These are phyloP conservation scores for Massariosphaeria phaeospora DNA, from an alignment of 495 filamentous ascomycete species.

Conservation along the genomic window DNA sequence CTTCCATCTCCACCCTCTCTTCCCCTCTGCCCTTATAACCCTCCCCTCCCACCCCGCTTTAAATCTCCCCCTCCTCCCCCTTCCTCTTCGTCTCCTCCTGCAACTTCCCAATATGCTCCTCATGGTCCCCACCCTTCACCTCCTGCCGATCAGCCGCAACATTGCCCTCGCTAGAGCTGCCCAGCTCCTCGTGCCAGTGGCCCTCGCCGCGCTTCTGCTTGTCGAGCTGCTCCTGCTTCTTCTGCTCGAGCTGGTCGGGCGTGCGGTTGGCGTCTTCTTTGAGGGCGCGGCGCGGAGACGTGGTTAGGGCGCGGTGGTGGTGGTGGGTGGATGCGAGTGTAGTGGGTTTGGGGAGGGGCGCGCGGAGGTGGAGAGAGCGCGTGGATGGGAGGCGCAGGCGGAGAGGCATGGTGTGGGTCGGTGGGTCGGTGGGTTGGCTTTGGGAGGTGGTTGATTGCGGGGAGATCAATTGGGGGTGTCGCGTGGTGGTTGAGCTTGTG, in stretches of 20 bases:
- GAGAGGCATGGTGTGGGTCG: neutral
- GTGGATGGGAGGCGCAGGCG: neutral
- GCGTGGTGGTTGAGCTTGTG: too few species aligned
- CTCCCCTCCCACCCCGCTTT: slow-evolving; percentile 29
- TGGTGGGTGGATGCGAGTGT: neutral
- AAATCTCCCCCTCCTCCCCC: slow-evolving; percentile 28
- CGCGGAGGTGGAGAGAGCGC: neutral
- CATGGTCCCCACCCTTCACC: slow-evolving; percentile 35
- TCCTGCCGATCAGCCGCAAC: slow-evolving; percentile 36
- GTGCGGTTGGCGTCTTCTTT: slow-evolving; percentile 35
- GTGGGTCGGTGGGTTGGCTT: neutral
- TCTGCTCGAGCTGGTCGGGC: slow-evolving; percentile 32
- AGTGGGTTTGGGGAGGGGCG: neutral
- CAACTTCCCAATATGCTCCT: slow-evolving; percentile 36
- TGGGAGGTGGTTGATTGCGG: too few species aligned
- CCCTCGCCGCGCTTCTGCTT: slow-evolving; percentile 38
- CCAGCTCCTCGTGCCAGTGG: slow-evolving; percentile 38
- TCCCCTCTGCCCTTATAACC: slow-evolving; percentile 32
- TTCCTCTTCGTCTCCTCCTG: slow-evolving; percentile 36
- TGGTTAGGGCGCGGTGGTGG: neutral
- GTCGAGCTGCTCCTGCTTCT: slow-evolving; percentile 37
- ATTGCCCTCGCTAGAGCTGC: slow-evolving; percentile 31
- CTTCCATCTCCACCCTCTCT: slow-evolving; percentile 24
- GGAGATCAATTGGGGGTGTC: neutral
- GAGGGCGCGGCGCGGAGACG: neutral